Base-by-base conservation (phyloP, 1,139 yeast genomes). In the Trichomonascaceae sp. region DNA sequence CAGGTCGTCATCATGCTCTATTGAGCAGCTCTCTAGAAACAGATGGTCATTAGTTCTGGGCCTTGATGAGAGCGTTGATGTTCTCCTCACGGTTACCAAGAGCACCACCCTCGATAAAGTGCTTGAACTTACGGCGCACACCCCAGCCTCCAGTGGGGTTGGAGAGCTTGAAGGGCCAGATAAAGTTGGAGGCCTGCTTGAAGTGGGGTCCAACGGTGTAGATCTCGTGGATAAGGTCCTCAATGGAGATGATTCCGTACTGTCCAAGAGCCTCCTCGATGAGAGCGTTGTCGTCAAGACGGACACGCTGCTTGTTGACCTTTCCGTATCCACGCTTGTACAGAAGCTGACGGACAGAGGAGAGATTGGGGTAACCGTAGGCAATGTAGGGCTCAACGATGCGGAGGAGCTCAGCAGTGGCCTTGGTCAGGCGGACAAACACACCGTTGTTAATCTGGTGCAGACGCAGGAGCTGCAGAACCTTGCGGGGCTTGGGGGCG, bases 301-400 rank as follows among this genome's bases (percentile, higher is more conserved):
- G 75, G 57, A 87, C 71, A 76, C 98, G 87, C 76, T 89, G 98
- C 76, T 82, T 84, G 93, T 85, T 85, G 65, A 92, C 69, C 84
- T 89, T 89, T 71, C 96, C 98, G 92, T 69, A 79, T 67, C 98
- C 99, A 76, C 99, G 89, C 93, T 89, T 89, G 96, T 92, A 92
- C 60, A 89, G 67, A 66, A 89, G 81, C 70, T 87, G 81, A 74
- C 96, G 87, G 62, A 87, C 76, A 67, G 97, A 82, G 50, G 95
- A 69, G 63, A 84, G 75, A 62, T 82, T 80, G 71, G 98, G 98
- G 89, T 89, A 87, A 74, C 99, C 99, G 79, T 81, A 89, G 60
- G 98, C 93, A 66, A 89, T 77, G 79, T 87, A 92, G 65, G 98
- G 98, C 73, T 89, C 98, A 64, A 89, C 94, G 65, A 87, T 80